Conservation (phyloP, 306 rosid species). For the Glycine soja region DNA sequence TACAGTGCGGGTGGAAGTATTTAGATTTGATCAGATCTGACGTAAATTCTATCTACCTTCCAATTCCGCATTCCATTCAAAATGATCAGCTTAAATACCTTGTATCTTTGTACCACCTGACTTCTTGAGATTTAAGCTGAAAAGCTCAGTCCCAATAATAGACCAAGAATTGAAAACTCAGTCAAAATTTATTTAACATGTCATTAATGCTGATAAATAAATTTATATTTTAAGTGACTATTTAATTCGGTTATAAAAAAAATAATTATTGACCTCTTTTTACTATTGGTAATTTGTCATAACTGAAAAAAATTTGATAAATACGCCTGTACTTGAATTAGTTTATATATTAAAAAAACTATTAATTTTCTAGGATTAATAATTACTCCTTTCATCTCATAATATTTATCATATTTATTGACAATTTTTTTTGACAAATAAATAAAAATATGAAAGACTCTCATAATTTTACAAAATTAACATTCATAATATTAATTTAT, state of each 20-base stretch:
- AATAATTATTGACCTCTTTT: not conserved
- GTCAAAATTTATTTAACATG: not conserved
- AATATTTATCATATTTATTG: too few species aligned
- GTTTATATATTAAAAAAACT: too few species aligned
- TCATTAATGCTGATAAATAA: not conserved
- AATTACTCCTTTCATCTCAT: too few species aligned
- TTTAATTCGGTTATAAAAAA: not conserved
- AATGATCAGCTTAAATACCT: too few species aligned
- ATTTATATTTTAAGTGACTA: not conserved
- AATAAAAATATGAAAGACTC: too few species aligned
- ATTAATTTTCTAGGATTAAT: not conserved
- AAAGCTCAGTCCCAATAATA: too few species aligned
- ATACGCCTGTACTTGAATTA: too few species aligned
- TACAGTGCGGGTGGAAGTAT: too few species aligned
- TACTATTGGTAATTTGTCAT: not conserved
- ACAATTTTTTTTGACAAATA: too few species aligned
- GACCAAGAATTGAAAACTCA: not conserved
- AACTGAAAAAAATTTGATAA: not conserved
- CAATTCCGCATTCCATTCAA: not conserved
- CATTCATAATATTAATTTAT: too few species aligned
- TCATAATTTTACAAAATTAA: too few species aligned
- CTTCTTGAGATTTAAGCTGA: constrained; percentile 25
- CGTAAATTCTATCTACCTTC: constrained; percentile 40
- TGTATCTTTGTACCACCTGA: not conserved
- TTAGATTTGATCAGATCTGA: constrained; percentile 58